These are phyloP conservation scores for Pseudonitzschia multiseries DNA, from an alignment of 108 stramenopile species.

Conservation along the genomic window DNA sequence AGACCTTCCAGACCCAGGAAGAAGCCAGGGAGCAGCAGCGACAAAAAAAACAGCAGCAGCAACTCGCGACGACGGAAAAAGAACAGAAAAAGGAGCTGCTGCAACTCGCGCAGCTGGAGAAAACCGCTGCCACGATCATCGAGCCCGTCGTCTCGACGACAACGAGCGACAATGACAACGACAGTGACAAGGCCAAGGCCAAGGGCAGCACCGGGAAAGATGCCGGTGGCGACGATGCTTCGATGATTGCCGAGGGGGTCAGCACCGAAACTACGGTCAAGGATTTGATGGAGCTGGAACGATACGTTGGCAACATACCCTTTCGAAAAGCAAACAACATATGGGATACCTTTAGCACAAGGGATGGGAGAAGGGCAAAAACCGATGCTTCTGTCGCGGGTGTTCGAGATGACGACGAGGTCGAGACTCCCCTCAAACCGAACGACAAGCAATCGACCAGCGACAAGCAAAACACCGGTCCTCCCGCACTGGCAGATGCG, in stretches of 20 bases:
- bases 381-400: background rate
- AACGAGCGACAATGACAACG: background rate
- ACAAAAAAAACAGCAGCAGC: background rate
- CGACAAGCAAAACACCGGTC: background rate
- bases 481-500: background rate
- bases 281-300: slow-evolving; percentile 14
- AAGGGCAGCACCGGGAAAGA: too few relatives aligned
- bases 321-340: slow-evolving; percentile 1
- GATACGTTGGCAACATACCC: background rate
- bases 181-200: too few relatives aligned
- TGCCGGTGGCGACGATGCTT: background rate
- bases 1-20: slow-evolving; percentile 3
- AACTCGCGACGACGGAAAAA: background rate
- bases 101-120: slow-evolving; percentile 6
- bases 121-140: background rate
- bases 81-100: slow-evolving; percentile 5
- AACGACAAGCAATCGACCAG: background rate
- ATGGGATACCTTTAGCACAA: slow-evolving; percentile 13
- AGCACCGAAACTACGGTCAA: slow-evolving; percentile 7
- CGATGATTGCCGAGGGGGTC: background rate
- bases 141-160: background rate
- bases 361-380: background rate
- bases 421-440: background rate
- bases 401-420: background rate
- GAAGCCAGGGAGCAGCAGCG: background rate